phyloP scores from a whole-genome alignment of 768 basidiomycete species.

The Boletus speciosus region DNA sequence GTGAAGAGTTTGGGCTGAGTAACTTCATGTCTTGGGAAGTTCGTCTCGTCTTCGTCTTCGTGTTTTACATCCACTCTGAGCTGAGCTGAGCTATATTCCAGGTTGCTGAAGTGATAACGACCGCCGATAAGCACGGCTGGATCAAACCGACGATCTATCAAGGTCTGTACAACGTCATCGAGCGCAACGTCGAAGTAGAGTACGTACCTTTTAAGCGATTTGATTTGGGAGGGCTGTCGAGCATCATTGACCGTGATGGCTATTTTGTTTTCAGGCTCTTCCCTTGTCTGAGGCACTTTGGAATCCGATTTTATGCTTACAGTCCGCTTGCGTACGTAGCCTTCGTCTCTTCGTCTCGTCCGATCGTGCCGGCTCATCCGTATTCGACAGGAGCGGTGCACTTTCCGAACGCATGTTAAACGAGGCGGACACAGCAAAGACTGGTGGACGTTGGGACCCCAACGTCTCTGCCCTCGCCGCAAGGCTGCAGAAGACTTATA shows the following conservation, averaged over 20 bases:
- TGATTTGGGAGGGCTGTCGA: too few relatives aligned
- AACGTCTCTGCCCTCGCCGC: not conserved
- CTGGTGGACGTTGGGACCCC: conserved; percentile 13
- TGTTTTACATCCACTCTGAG: not conserved
- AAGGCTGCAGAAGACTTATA: not conserved
- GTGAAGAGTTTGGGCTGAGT: conserved; percentile 13
- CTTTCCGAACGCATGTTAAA: conserved; percentile 11
- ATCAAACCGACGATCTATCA: conserved; percentile 50
- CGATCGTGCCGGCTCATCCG: not conserved
- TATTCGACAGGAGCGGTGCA: conserved; percentile 6
- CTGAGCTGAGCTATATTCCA: not conserved
- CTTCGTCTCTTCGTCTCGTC: not conserved
- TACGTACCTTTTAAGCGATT: not conserved
- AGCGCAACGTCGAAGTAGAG: conserved; percentile 26
- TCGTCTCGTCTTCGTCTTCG: not conserved
- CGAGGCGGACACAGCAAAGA: conserved; percentile 1
- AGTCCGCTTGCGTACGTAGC: conserved; percentile 20
- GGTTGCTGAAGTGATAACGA: conserved; percentile 43
- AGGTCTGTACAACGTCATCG: conserved; percentile 46
- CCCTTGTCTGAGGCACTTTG: conserved; percentile 41
- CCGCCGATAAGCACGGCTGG: conserved; percentile 44
- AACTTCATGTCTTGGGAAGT: conserved; percentile 33
- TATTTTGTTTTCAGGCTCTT: conserved; percentile 25
- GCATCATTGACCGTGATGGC: not conserved
- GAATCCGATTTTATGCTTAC: conserved; percentile 38